Conservation (phyloP, 2,329 filamentous ascomycete species). For the Aspergillus thermomutatus region DNA sequence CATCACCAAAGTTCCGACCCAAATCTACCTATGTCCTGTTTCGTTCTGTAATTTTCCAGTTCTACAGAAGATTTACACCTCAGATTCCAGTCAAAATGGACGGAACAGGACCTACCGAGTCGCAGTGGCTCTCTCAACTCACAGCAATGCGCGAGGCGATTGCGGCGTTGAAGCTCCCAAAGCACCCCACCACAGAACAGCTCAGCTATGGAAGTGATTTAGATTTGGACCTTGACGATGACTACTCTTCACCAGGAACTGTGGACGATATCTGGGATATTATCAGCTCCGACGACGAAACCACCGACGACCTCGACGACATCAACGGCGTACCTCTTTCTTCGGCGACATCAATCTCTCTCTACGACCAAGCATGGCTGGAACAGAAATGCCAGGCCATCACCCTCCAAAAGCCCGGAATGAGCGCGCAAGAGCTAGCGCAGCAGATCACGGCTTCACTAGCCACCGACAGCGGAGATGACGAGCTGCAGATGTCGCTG, state of each 20-base stretch:
- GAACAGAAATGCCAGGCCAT: slow-evolving; percentile 64
- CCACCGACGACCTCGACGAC: slow-evolving; percentile 62
- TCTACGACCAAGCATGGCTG: slow-evolving; percentile 68
- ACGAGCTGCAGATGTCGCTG: slow-evolving; percentile 86
- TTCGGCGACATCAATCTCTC: slow-evolving; percentile 18
- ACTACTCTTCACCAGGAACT: slow-evolving; percentile 56
- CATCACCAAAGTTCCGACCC: not conserved
- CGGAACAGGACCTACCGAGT: slow-evolving; percentile 33
- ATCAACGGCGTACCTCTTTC: slow-evolving; percentile 40
- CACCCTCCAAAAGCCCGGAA: slow-evolving; percentile 60
- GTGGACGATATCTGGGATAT: slow-evolving; percentile 91
- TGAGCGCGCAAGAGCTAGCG: slow-evolving; percentile 68
- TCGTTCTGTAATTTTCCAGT: not conserved
- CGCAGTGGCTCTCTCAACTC: slow-evolving; percentile 81
- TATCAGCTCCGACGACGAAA: slow-evolving; percentile 69
- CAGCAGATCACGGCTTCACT: slow-evolving; percentile 75
- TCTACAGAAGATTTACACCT: not conserved
- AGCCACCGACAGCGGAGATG: slow-evolving; percentile 66
- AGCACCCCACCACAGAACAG: slow-evolving; percentile 42
- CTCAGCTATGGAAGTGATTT: slow-evolving; percentile 51
- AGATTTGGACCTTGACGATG: slow-evolving; percentile 60
- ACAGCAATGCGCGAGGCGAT: slow-evolving; percentile 83
- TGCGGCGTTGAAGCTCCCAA: slow-evolving; percentile 63
- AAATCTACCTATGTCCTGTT: not conserved
- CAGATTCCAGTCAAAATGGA: slow-evolving; percentile 8